Base-by-base conservation (phyloP, 345 rosid genomes). In the Populus pruinosa region DNA sequence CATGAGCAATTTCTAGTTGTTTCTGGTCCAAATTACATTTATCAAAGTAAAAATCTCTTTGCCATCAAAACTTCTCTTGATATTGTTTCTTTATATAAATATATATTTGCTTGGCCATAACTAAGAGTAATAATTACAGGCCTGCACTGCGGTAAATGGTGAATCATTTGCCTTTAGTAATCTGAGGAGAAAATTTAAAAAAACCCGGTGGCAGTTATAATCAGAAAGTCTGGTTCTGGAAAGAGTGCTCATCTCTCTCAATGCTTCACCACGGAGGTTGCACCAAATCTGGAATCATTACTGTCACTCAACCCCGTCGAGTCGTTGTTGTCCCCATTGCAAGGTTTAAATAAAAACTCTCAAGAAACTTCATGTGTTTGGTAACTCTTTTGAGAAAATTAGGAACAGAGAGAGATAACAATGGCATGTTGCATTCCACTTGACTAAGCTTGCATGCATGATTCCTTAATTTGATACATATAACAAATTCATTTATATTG, bases 211-310 rank as follows among this genome's bases (percentile, higher is more conserved):
- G 97, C 88, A 5, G 98, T 93, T 20, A 79, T 96, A 6, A 89
- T 96, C 31, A 97, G 99, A 49, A 95, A 92, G 87, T 90, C 97
- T 10, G 99, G 99, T 31, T 93, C 99, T 2, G 99, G 99, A 0
- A 93, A 96, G 84, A 93, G 99, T 85, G 93, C 99, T 27, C 98
- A 92, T 88, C 99, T 96, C 79, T 93, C 99, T 72, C 99, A 96
- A 93, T 96, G 76, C 90, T 96, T 21, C 90, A 86, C 86, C 90
- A 97, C 27, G 82, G 83, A 39, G 98, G 98, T 53, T 96, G 89
- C 85, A 78, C 93, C 18, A 89, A 92, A 64, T 87, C 91, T 71
- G 97, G 97, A 55, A 79, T 86, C 80, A 77, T 96, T 55, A 94
- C 89, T 78, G 88, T 96, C 68, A 96, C 99, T 78, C 98, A 96